Percentiles rank a stretch among this genome's conserved stretches.
phyloP scores from a whole-genome alignment of 257 asterid genomes.

The Handroanthus guayacan region DNA sequence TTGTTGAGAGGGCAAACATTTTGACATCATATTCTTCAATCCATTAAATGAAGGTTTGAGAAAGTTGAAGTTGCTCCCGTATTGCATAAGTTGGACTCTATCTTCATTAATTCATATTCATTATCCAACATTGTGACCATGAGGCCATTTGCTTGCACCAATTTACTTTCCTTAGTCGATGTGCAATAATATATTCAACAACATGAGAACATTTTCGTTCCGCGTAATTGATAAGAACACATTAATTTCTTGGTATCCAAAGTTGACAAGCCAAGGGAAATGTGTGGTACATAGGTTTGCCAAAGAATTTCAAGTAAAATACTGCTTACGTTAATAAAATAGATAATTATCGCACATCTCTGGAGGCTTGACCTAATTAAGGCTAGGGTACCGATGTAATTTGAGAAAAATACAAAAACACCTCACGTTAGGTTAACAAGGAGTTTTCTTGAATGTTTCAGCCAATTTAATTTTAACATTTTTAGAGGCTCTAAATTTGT shows the following conservation, averaged over 20 bases:
- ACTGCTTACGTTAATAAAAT: neutral
- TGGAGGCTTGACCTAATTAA: no score
- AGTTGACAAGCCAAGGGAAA: constrained; percentile 40
- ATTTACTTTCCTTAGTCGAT: constrained; percentile 14
- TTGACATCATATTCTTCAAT: constrained; percentile 36
- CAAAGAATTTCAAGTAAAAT: constrained; percentile 5
- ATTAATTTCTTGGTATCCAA: constrained; percentile 46
- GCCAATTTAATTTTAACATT: no score
- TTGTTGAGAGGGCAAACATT: constrained; percentile 35
- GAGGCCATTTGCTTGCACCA: constrained; percentile 24
- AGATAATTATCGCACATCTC: no score
- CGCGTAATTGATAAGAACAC: constrained; percentile 47
- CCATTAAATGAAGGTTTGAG: constrained; percentile 39
- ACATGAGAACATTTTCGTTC: neutral
- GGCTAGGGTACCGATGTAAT: no score
- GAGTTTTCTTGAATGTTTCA: no score
- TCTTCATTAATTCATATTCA: neutral
- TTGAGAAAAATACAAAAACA: no score
- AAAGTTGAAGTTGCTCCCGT: constrained; percentile 22
- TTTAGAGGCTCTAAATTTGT: no score
- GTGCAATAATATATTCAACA: neutral
- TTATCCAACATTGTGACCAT: constrained; percentile 24
- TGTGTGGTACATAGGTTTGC: constrained; percentile 24
- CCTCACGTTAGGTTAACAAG: no score
- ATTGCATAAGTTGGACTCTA: constrained; percentile 9